phyloP scores from a whole-genome alignment of 2,329 filamentous ascomycete species.

The Pseudomassariella vexata region DNA sequence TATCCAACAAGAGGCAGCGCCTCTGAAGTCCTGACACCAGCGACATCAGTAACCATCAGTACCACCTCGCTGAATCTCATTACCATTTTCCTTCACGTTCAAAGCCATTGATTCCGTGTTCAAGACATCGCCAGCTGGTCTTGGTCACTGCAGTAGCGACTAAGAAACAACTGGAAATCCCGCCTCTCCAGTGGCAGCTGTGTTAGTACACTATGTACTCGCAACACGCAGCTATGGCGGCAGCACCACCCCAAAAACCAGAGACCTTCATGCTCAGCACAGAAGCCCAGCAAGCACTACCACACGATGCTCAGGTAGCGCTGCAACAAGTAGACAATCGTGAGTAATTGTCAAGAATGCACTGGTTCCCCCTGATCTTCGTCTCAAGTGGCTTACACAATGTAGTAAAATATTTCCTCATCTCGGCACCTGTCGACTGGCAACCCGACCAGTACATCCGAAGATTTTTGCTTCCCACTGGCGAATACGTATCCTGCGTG shows the following conservation, averaged over 20 bases:
- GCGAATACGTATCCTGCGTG: conserved; percentile 98
- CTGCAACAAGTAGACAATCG: conserved; percentile 97
- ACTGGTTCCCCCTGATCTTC: conserved; percentile 8
- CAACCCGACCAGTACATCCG: conserved; percentile 93
- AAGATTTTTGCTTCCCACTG: conserved; percentile 89
- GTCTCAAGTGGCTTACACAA: conserved; percentile 13
- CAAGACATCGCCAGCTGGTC: neutral
- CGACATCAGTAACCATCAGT: conserved; percentile 1
- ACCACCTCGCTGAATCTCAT: neutral
- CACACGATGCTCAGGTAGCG: conserved; percentile 93
- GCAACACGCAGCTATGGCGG: conserved; percentile 74
- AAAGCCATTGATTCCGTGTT: neutral
- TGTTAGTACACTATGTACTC: conserved; percentile 59
- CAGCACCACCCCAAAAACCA: conserved; percentile 82
- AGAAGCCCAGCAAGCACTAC: conserved; percentile 92
- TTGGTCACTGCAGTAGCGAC: conserved; percentile 9
- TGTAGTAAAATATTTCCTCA: conserved; percentile 97
- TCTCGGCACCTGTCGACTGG: conserved; percentile 98
- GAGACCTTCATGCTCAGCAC: conserved; percentile 98
- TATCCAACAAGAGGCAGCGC: conserved; percentile 15
- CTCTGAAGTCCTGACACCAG: conserved; percentile 13
- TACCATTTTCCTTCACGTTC: neutral
- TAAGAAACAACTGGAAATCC: conserved; percentile 2
- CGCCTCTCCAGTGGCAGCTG: conserved; percentile 11
- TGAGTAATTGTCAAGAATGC: conserved; percentile 58